phyloP scores from a whole-genome alignment of 2,329 filamentous ascomycete genomes.

The Cladosporium sp. region DNA sequence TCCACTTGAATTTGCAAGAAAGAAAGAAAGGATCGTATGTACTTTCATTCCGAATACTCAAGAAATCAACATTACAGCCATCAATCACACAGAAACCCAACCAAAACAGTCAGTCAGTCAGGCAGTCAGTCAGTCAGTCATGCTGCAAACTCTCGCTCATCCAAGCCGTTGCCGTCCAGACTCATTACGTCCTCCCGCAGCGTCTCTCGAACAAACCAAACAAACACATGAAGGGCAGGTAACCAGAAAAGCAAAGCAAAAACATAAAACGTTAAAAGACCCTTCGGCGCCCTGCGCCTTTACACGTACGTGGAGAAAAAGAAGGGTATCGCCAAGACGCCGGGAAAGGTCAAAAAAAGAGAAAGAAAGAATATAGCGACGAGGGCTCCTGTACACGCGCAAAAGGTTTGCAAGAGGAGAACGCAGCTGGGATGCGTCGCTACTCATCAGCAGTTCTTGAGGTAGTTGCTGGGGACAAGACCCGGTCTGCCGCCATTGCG shows the following conservation, averaged over 20 bases:
- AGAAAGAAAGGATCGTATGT: not conserved
- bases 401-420: not conserved
- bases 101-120: not conserved
- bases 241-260: not conserved
- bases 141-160: not conserved
- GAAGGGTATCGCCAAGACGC: slow-evolving; percentile 20
- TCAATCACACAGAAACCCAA: not conserved
- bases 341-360: not conserved
- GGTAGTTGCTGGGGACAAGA: slow-evolving; percentile 68
- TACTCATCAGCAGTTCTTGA: slow-evolving; percentile 55
- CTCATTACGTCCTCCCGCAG: not conserved
- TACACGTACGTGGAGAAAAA: not conserved
- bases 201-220: not conserved
- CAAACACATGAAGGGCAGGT: not conserved
- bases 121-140: not conserved
- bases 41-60: not conserved
- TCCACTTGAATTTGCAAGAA: not conserved
- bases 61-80: not conserved
- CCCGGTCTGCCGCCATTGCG: slow-evolving; percentile 56
- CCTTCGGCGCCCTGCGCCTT: not conserved
- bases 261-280: not conserved
- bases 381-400: slow-evolving; percentile 13
- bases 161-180: not conserved
- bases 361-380: not conserved
- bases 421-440: not conserved